Conservation (phyloP, 768 basidiomycete species). For the Mycena amicta region DNA sequence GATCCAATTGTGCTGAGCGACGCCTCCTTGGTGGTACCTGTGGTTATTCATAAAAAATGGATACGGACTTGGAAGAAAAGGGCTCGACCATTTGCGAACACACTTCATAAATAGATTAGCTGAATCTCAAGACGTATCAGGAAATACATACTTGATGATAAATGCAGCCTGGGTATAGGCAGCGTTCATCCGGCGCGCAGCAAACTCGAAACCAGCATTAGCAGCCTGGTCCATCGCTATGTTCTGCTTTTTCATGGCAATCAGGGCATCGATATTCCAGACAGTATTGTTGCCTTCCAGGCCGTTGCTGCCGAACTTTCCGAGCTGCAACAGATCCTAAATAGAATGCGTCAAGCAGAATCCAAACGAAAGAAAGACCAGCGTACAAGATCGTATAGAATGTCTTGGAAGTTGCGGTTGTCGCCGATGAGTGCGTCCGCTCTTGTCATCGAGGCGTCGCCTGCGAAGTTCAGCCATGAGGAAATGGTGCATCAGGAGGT, state of each 20-base stretch:
- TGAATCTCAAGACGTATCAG: not conserved
- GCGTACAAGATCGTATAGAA: conserved; percentile 3
- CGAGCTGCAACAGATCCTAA: conserved; percentile 6
- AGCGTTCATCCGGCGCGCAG: not conserved
- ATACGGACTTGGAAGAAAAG: not conserved
- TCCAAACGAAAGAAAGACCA: not conserved
- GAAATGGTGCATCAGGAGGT: too few relatives aligned
- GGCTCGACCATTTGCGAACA: not conserved
- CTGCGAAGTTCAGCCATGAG: too few relatives aligned
- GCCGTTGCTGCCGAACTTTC: conserved; percentile 7
- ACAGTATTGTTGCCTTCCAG: conserved; percentile 7
- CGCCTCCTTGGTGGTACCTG: not conserved
- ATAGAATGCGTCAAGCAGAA: not conserved
- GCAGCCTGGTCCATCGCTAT: not conserved
- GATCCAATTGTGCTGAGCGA: not conserved
- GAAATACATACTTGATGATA: not conserved
- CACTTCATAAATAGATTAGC: not conserved
- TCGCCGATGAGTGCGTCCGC: conserved; percentile 8
- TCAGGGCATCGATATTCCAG: conserved; percentile 6
- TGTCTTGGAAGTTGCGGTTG: conserved; percentile 9
- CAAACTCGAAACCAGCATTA: not conserved
- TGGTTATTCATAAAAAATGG: not conserved
- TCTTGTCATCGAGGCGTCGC: conserved; percentile 12
- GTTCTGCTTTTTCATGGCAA: not conserved
- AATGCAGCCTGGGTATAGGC: not conserved